phyloP scores from a whole-genome alignment of 192 early-diverging fungal species.

The Coemansia sp. region DNA sequence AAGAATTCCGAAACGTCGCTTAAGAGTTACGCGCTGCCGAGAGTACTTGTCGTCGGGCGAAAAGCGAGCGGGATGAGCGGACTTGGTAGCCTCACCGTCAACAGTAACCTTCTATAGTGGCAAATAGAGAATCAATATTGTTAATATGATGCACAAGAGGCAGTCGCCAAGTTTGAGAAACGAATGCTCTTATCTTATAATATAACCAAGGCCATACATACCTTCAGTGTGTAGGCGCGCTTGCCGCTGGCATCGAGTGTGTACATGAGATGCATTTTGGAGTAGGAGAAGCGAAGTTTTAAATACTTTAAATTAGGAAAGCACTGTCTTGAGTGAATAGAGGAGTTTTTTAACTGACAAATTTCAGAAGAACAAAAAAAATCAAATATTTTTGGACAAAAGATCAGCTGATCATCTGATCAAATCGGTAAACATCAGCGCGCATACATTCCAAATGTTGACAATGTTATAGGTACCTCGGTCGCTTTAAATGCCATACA shows the following conservation, averaged over 20 bases:
- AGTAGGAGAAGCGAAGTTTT: not conserved
- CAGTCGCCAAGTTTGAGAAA: no score
- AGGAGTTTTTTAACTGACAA: no score
- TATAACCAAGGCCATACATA: slow-evolving; percentile 19
- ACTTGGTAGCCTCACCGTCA: slow-evolving; percentile 81
- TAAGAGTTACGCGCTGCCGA: slow-evolving; percentile 94
- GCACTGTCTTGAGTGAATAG: not conserved
- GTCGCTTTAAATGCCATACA: not conserved
- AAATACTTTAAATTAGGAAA: not conserved
- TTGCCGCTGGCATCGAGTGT: slow-evolving; percentile 73
- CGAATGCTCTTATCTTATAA: no score
- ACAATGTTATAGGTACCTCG: no score
- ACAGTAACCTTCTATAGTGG: slow-evolving; percentile 72
- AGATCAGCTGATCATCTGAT: not conserved
- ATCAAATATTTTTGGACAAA: not conserved
- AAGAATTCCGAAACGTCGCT: slow-evolving; percentile 90
- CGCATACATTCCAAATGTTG: no score
- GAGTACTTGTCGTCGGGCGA: slow-evolving; percentile 99
- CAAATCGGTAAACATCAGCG: not conserved
- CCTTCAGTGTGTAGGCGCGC: slow-evolving; percentile 95
- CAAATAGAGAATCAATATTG: not conserved
- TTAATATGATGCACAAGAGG: not conserved
- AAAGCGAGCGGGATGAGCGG: slow-evolving; percentile 98
- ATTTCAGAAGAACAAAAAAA: not conserved
- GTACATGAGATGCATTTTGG: slow-evolving; percentile 93